phyloP scores from a whole-genome alignment of 306 rosid species.

The Rosa rugosa region DNA sequence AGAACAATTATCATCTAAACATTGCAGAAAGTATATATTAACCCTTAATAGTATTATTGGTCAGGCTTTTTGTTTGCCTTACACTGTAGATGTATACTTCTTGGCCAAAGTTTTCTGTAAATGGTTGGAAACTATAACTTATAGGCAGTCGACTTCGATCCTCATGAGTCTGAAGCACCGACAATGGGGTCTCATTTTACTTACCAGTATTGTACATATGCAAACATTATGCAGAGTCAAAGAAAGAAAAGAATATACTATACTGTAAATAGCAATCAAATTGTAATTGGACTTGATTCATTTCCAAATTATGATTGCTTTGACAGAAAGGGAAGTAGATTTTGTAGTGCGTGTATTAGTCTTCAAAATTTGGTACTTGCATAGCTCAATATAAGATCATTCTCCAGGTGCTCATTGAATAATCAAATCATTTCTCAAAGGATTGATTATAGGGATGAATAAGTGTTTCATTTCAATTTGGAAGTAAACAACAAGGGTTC shows the following conservation, averaged over 20 bases:
- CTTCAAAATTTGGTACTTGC: not conserved
- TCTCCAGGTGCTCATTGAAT: not conserved
- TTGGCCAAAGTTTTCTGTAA: not conserved
- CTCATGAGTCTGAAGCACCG: not conserved
- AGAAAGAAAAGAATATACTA: not conserved
- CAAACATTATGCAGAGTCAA: not conserved
- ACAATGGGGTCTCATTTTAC: not conserved
- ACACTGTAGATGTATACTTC: not conserved
- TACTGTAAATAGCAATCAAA: not conserved
- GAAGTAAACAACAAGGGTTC: conserved; percentile 6
- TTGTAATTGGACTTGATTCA: not conserved
- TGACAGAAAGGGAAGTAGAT: not conserved
- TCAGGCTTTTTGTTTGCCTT: not conserved
- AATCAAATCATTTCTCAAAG: not conserved
- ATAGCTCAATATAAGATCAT: not conserved
- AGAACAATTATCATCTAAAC: not conserved
- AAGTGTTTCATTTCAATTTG: not conserved
- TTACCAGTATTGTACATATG: not conserved
- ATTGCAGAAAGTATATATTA: not conserved
- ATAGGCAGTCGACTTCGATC: not conserved
- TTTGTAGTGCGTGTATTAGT: not conserved
- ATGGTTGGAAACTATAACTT: not conserved
- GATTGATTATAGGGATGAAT: not conserved
- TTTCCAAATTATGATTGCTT: not conserved
- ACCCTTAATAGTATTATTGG: not conserved